Conservation (phyloP, 2,329 filamentous ascomycete genomes). For the Aquanectria penicillioides region DNA sequence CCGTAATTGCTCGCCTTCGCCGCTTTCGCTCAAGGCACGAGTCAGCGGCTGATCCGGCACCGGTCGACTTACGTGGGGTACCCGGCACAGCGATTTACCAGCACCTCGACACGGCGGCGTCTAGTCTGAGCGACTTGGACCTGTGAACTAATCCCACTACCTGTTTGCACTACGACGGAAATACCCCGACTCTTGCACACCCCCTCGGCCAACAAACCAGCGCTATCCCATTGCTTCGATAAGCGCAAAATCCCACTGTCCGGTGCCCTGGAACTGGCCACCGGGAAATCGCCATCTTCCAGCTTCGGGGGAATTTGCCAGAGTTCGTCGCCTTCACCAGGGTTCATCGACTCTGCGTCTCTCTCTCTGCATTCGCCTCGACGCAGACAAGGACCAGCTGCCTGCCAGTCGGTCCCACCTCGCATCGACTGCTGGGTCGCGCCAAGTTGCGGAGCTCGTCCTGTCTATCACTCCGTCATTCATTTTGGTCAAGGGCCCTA, state of each 20-base stretch:
- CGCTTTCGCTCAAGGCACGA: conserved; percentile 43
- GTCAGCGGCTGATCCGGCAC: conserved; percentile 48
- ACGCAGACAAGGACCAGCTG: conserved; percentile 28
- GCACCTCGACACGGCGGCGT: conserved; percentile 29
- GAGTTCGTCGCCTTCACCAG: conserved; percentile 13
- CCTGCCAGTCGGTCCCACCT: conserved; percentile 35
- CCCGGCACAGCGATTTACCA: conserved; percentile 43
- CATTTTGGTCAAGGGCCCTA: conserved; percentile 40
- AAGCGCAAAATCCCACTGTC: conserved; percentile 40
- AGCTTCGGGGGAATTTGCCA: conserved; percentile 19
- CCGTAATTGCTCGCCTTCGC: conserved; percentile 36
- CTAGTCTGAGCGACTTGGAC: conserved; percentile 30
- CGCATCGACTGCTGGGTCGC: conserved; percentile 25
- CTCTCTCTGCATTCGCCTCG: conserved; percentile 6
- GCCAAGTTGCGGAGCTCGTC: conserved; percentile 38
- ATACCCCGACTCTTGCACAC: conserved; percentile 46
- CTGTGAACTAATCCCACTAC: conserved; percentile 38
- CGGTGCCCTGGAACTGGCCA: conserved; percentile 36
- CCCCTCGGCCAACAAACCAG: conserved; percentile 32
- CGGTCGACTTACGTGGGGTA: conserved; percentile 42
- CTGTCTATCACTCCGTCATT: conserved; percentile 43
- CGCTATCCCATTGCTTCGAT: conserved; percentile 44
- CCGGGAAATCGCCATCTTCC: conserved; percentile 33
- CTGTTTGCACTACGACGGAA: conserved; percentile 44
- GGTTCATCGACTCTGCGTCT: background rate